Evolutionary conservation across 2,329 filamentous ascomycete species (phyloP), one percentile per base, ranked within the genome.

Genomic region (Aureobasidium melanogenum): DNA sequence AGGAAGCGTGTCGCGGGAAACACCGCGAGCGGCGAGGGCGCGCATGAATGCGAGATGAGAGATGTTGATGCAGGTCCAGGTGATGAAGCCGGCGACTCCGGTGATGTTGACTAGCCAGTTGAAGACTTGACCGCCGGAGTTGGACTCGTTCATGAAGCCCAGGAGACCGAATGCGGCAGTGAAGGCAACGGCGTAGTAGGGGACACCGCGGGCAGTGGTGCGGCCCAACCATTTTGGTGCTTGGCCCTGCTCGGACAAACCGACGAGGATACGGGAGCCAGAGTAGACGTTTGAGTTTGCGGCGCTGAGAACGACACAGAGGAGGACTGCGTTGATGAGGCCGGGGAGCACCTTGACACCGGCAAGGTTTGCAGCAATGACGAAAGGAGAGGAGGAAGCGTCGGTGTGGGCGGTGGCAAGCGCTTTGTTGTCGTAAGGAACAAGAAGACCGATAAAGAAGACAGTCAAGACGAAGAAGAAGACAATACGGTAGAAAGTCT

Each of bases 31-130:
- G 30, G 81, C 76, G 55, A 88, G 79, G 0, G 89, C 88, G 55
- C 85, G 84, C 72, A 87, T 87, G 62, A 86, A 80, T 66, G 83
- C 84, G 69, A 89, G 85, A 66, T 85, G 83, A 41, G 80, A 80
- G 74, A 87, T 90, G 70, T 88, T 88, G 74, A 91, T 86, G 17
- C 90, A 80, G 67, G 88, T 86, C 2, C 87, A 88, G 0, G 88
- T 86, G 19, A 88, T 91, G 30, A 89, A 75, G 22, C 73, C 72
- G 8, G 74, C 73, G 8, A 76, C 73, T 26, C 69, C 69, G 28
- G 72, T 79, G 69, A 89, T 75, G 64, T 82, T 87, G 41, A 89
- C 81, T 64, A 91, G 84, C 88, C 88, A 91, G 52, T 80, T 79
- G 65, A 92, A 76, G 1, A 91, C 89, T 36, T 85, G 82, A 3